Conservation (phyloP, 495 filamentous ascomycete genomes). For the Elaphomyces granulatus region DNA sequence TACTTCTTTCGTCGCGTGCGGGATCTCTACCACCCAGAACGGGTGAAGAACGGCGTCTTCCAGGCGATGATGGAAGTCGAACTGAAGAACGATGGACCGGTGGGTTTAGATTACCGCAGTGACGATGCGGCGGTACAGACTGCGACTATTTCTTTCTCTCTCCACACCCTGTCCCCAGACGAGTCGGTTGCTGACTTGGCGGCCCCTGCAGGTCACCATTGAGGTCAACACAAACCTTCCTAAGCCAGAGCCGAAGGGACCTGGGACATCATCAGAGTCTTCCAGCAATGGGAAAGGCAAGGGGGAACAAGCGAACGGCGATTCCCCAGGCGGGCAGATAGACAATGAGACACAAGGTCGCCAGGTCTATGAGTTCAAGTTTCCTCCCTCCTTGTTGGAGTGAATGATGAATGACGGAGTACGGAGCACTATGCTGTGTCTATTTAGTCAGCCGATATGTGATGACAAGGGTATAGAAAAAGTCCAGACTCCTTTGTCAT, state of each 20-base stretch:
- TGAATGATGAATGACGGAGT: too few relatives aligned
- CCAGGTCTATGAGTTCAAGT: slow-evolving; percentile 22
- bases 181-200: slow-evolving; percentile 9
- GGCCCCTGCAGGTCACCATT: slow-evolving; percentile 42
- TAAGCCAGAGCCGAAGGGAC: slow-evolving; percentile 39
- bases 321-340: too few relatives aligned
- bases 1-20: slow-evolving; percentile 66
- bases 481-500: too few relatives aligned
- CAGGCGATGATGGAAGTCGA: slow-evolving; percentile 99
- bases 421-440: too few relatives aligned
- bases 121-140: slow-evolving; percentile 47
- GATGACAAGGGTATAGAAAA: too few relatives aligned
- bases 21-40: slow-evolving; percentile 54
- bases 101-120: slow-evolving; percentile 58
- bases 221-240: slow-evolving; percentile 49
- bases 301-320: slow-evolving; percentile 7
- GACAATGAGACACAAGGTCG: slow-evolving; percentile 10
- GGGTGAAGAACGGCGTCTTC: slow-evolving; percentile 88
- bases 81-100: slow-evolving; percentile 85
- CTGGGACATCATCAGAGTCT: too few relatives aligned
- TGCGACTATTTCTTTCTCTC: slow-evolving; percentile 22
- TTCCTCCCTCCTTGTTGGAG: slow-evolving; percentile 28
- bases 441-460: too few relatives aligned
- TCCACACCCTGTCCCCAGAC: slow-evolving; percentile 13
- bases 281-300: slow-evolving; percentile 18